phyloP scores from a whole-genome alignment of 2,329 filamentous ascomycete genomes.

The Penicillium paneum region DNA sequence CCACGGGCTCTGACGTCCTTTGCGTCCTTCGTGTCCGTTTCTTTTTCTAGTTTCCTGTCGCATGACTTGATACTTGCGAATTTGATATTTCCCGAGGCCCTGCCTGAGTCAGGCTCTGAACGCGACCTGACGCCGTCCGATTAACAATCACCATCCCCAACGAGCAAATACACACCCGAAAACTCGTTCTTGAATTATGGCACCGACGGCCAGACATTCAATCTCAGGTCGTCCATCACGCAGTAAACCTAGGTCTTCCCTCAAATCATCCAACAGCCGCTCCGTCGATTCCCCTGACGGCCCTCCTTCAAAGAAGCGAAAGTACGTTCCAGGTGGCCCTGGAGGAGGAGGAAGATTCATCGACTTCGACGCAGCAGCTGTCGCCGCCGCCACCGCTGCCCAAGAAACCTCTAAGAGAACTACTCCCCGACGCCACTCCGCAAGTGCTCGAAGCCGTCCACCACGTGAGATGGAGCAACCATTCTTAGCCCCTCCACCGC shows the following conservation, averaged over 20 bases:
- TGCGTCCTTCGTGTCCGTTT: not conserved
- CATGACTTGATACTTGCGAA: not conserved
- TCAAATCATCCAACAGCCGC: slow-evolving; percentile 30
- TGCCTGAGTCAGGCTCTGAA: slow-evolving; percentile 11
- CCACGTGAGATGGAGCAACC: slow-evolving; percentile 45
- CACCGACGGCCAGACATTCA: slow-evolving; percentile 30
- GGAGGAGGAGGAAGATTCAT: slow-evolving; percentile 83
- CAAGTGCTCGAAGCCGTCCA: slow-evolving; percentile 52
- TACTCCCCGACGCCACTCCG: slow-evolving; percentile 43
- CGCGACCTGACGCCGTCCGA: slow-evolving; percentile 19
- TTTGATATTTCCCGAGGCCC: not conserved
- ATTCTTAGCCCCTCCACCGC: slow-evolving; percentile 27
- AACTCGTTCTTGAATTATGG: slow-evolving; percentile 26
- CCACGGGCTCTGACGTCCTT: slow-evolving; percentile 3
- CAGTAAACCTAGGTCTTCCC: slow-evolving; percentile 30
- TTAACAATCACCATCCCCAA: slow-evolving; percentile 16
- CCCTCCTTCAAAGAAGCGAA: slow-evolving; percentile 66
- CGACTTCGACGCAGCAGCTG: slow-evolving; percentile 55
- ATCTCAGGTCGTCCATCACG: slow-evolving; percentile 28
- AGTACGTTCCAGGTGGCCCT: slow-evolving; percentile 82
- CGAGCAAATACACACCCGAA: slow-evolving; percentile 11
- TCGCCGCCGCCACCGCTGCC: slow-evolving; percentile 64
- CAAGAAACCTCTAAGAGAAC: slow-evolving; percentile 22
- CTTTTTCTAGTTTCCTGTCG: not conserved
- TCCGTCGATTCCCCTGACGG: slow-evolving; percentile 44